phyloP scores from a whole-genome alignment of 108 stramenopile species.

The Hondaea fermentalgiana region DNA sequence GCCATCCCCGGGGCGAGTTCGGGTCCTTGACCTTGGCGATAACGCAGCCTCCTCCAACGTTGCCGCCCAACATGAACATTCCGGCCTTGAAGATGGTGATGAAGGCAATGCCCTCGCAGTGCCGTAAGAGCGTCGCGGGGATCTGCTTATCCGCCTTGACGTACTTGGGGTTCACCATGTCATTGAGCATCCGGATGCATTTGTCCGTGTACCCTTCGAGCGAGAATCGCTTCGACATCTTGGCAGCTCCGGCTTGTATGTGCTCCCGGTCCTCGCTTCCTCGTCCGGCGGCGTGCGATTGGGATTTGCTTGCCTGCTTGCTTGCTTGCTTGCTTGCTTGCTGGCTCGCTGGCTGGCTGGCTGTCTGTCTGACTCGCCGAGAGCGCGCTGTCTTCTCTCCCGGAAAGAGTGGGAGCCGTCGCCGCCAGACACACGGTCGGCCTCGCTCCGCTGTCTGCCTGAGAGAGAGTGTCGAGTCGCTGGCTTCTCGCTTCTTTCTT shows the following conservation, averaged over 20 bases:
- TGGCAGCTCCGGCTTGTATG: not conserved
- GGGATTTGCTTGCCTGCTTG: too few species aligned
- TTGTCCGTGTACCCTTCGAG: conserved; percentile 14
- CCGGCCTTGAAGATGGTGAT: conserved; percentile 12
- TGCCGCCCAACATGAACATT: not conserved
- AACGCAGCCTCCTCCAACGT: not conserved
- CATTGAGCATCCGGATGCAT: conserved; percentile 5
- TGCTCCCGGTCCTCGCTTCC: too few species aligned
- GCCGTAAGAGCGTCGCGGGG: not conserved
- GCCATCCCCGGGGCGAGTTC: not conserved
- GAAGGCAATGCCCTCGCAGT: conserved; percentile 12
- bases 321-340: too few species aligned
- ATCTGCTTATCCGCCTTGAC: conserved; percentile 14
- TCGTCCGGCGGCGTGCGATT: too few species aligned
- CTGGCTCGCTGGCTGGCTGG: too few species aligned
- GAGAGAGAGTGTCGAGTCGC: too few species aligned
- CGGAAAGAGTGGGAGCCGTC: too few species aligned
- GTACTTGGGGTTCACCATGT: conserved; percentile 11
- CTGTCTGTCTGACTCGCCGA: too few species aligned
- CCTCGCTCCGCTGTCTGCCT: too few species aligned
- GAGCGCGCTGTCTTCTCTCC: too few species aligned
- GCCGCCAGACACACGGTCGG: too few species aligned
- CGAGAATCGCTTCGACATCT: not conserved
- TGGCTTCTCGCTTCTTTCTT: too few species aligned
- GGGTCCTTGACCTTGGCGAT: conserved; percentile 13